Conservation (phyloP, 495 filamentous ascomycete species). For the Aspergillus sparsus region DNA sequence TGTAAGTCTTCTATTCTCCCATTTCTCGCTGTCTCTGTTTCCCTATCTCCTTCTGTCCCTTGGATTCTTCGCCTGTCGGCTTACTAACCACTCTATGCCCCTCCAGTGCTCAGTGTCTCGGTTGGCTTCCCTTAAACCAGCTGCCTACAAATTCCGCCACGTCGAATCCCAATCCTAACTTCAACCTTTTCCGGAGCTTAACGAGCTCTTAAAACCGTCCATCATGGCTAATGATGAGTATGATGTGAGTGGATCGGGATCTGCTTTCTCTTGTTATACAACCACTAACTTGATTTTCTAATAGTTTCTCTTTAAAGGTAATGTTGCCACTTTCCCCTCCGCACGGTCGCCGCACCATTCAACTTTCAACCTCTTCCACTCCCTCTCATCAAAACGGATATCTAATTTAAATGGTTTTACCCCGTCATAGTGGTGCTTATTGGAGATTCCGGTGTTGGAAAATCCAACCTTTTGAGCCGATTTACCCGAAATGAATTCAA, state of each 20-base stretch:
- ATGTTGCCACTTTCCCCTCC: conserved; percentile 33
- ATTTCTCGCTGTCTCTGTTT: neutral
- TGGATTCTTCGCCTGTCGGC: neutral
- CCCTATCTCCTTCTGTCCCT: neutral
- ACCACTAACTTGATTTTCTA: conserved; percentile 26
- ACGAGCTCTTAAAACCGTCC: conserved; percentile 26
- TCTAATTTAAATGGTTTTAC: conserved; percentile 20
- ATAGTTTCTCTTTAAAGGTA: conserved; percentile 99
- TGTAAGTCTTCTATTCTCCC: conserved; percentile 13
- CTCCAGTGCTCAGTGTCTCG: conserved; percentile 15
- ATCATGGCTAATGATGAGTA: conserved; percentile 99
- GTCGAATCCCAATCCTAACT: conserved; percentile 7
- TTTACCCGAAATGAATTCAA: conserved; percentile 99
- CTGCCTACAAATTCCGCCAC: conserved; percentile 18
- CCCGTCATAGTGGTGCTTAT: conserved; percentile 83
- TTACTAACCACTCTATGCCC: conserved; percentile 6
- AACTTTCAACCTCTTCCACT: conserved; percentile 2
- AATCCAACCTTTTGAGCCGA: conserved; percentile 98
- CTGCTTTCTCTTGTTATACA: conserved; percentile 1
- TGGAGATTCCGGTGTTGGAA: conserved; percentile 98
- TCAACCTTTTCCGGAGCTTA: conserved; percentile 23
- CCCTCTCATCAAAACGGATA: conserved; percentile 6
- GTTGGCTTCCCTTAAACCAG: conserved; percentile 12
- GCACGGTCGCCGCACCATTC: conserved; percentile 23
- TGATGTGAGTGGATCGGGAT: conserved; percentile 70